Conservation (phyloP, 805 yeast species). For the Candida bentonensis region DNA sequence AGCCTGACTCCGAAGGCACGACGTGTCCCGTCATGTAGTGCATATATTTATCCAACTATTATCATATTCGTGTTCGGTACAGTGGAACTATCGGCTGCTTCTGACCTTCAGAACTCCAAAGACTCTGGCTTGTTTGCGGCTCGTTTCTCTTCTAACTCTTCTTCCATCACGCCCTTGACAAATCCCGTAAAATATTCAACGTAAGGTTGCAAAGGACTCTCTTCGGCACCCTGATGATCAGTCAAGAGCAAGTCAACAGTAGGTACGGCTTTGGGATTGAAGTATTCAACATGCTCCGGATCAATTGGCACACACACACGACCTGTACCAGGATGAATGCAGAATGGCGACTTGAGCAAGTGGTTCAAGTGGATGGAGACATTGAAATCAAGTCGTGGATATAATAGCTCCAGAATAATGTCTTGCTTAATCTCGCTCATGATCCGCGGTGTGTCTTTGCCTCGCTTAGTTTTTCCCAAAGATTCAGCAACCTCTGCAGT, state of each 20-base stretch:
- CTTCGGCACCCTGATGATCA: constrained; percentile 22
- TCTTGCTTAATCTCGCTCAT: constrained; percentile 66
- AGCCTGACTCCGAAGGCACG: no score
- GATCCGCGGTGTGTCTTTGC: neutral
- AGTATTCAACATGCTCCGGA: constrained; percentile 28
- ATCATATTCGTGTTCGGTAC: no score
- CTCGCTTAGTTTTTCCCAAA: constrained; percentile 6
- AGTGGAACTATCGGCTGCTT: no score
- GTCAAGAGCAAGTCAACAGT: constrained; percentile 47
- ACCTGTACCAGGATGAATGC: constrained; percentile 94
- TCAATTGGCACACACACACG: constrained; percentile 78
- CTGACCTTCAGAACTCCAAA: constrained; percentile 13
- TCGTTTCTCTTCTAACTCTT: constrained; percentile 33
- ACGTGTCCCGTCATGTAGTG: no score
- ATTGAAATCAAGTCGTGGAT: constrained; percentile 87
- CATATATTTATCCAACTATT: no score
- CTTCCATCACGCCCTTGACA: constrained; percentile 42
- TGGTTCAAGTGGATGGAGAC: constrained; percentile 85
- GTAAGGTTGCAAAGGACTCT: constrained; percentile 56
- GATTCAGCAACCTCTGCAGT: constrained; percentile 26
- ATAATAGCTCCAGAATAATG: constrained; percentile 61
- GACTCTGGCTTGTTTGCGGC: constrained; percentile 21
- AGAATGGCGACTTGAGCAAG: constrained; percentile 88
- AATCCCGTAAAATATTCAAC: constrained; percentile 50
- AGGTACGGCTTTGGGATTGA: constrained; percentile 73